Evolutionary conservation across 441 rosid species (phyloP), one percentile per base, ranked within the genome.

Genomic region (Viola pubescens): DNA sequence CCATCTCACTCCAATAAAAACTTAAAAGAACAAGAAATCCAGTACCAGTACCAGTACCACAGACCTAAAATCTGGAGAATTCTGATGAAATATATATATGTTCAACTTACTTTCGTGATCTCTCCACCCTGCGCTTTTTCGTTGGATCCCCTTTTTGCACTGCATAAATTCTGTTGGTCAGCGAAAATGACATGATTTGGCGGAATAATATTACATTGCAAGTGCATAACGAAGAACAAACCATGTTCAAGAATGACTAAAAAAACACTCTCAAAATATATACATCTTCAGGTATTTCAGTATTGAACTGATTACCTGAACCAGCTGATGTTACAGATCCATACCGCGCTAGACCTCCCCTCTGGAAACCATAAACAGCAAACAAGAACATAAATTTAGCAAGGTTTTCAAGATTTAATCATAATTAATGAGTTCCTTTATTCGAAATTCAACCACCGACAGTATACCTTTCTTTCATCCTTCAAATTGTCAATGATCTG

Each of bases 91-190:
- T 6, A 10, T 4, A 11, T 26, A 38, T 9, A 38, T 9, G 60
- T 48, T 60, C 37, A 59, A 66, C 87, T 4, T 83, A 86, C 92
- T 86, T 86, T 66, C 92, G 68, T 2, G 92, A 81, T 44, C 92
- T 69, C 62, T 86, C 92, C 64, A 86, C 92, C 60, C 92, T 83
- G 9, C 89, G 84, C 67, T 80, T 86, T 62, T 86, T 86, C 2
- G 92, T 86, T 38, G 89, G 79, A 52, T 86, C 85, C 26, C 77
- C 82, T 63, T 75, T 83, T 43, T 81, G 85, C 70, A 65, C 85
- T 83, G 86, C 87, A 83, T 13, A 62, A 38, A 13, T 51, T 54
- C 6, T 40, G 37, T 52, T 60, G 41, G 61, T 75, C 68, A 71
- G 69, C 49, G 2, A 6, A 46, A 8, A 46, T 43, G n/a, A 12